Conservation (phyloP, 164 flowering plant species). For the Buxus sempervirens region DNA sequence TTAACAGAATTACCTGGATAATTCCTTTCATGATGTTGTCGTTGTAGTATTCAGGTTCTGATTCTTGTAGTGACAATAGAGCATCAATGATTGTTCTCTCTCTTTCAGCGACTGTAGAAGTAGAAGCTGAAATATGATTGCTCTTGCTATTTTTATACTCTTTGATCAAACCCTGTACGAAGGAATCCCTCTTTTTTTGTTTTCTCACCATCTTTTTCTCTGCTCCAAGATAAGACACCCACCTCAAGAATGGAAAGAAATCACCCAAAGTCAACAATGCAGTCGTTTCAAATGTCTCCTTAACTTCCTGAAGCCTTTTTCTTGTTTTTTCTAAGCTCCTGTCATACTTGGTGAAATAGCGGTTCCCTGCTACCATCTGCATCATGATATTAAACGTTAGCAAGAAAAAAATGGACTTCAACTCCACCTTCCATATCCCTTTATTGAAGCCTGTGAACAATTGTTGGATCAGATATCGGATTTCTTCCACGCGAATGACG, state of each 20-base stretch:
- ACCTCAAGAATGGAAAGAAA: neutral
- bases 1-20: neutral
- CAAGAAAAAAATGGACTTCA: neutral
- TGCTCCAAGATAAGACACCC: neutral
- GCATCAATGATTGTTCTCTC: neutral
- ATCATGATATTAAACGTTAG: neutral
- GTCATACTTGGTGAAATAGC: neutral
- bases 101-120: neutral
- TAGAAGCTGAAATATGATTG: neutral
- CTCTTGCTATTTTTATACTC: neutral
- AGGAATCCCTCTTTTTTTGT: neutral
- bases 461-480: neutral
- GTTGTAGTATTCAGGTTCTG: neutral
- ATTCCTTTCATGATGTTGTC: neutral
- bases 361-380: neutral
- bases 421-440: neutral
- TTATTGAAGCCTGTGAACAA: neutral
- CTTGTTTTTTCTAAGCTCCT: neutral
- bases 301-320: neutral
- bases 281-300: neutral
- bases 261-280: neutral
- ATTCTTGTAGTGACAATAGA: neutral
- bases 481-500: conserved; percentile 8
- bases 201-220: neutral
- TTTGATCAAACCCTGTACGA: neutral